Base-by-base conservation (phyloP, 225 moss, liverwort and hornwort species). In the Pseudoscleropodium purum region DNA sequence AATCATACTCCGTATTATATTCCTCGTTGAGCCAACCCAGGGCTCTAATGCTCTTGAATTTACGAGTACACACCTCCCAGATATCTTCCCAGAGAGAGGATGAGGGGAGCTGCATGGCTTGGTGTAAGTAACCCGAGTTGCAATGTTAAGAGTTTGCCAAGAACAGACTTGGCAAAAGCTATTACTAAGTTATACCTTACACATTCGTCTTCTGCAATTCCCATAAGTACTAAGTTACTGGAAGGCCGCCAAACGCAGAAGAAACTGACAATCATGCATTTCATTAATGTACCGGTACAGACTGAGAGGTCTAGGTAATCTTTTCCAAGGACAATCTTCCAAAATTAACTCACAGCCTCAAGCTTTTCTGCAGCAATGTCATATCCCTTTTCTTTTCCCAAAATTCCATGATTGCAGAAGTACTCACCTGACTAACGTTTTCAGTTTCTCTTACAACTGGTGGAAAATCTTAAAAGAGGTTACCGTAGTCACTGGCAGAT, bases 371-470 rank as follows among this genome's bases (percentile, higher is more conserved):
- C 84, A 87, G 57, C 86, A 69, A 86, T 89, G 92, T 81, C 89
- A 70, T 45, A 75, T 67, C 41, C 23, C 49, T 85, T 76, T 85
- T 70, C 87, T 85, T 77, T 57, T 82, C 87, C 85, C 87, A 52
- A 87, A 87, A 82, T 89, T 89, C 87, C 89, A 92, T 92, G 92
- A 92, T 91, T 92, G 89, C 77, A 85, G 81, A 89, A 76, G 92
- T 89, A 89, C 92, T 45, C 69, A 70, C 70, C 87, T 91, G 87
- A 91, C 90, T 81, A 72, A 49, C 62, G 91, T 75, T 75, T 84
- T 87, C 83, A 84, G 87, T 89, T 86, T 63, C 89, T 84, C 89
- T 88, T 90, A 85, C 88, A 92, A 54, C 85, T 77, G n/a, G 37
- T 59, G 37, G 41, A 51, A 79, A 79, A 49, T 51, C 68, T 78